Evolutionary conservation across 106 monocot species (phyloP).

Genomic region (Allium fistulosum): DNA sequence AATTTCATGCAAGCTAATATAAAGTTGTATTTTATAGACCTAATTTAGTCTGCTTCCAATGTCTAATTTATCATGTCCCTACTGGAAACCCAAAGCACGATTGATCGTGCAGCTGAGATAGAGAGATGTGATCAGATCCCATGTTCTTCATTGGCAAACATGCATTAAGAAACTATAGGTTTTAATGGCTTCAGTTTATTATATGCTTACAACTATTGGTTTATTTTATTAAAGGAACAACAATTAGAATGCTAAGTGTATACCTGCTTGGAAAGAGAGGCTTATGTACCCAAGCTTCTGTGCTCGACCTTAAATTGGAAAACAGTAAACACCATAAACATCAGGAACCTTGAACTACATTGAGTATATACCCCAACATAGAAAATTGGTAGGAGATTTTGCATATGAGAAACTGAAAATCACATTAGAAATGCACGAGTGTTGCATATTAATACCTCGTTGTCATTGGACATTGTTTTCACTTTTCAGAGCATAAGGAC

Average conservation of each 20-base stretch:
- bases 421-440: too few species aligned
- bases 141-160: too few species aligned
- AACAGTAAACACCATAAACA: slow-evolving; percentile 70
- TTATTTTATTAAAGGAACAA: background rate
- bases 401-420: too few species aligned
- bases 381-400: background rate
- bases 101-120: too few species aligned
- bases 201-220: background rate
- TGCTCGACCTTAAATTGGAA: slow-evolving; percentile 98
- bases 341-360: slow-evolving; percentile 96
- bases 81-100: too few species aligned
- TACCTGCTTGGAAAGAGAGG: slow-evolving; percentile 84
- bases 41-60: too few species aligned
- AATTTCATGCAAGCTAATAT: too few species aligned
- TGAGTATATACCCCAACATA: slow-evolving; percentile 64
- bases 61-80: too few species aligned
- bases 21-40: too few species aligned
- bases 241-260: background rate
- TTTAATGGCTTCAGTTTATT: too few species aligned
- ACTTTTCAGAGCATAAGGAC: slow-evolving; percentile 93
- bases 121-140: too few species aligned
- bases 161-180: too few species aligned
- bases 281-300: slow-evolving; percentile 87
- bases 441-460: slow-evolving; percentile 42
- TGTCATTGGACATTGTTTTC: slow-evolving; percentile 67